Evolutionary conservation across 805 yeast species (phyloP), one percentile per base, ranked within the genome.

Genomic region (Blastobotrys chiropterorum): DNA sequence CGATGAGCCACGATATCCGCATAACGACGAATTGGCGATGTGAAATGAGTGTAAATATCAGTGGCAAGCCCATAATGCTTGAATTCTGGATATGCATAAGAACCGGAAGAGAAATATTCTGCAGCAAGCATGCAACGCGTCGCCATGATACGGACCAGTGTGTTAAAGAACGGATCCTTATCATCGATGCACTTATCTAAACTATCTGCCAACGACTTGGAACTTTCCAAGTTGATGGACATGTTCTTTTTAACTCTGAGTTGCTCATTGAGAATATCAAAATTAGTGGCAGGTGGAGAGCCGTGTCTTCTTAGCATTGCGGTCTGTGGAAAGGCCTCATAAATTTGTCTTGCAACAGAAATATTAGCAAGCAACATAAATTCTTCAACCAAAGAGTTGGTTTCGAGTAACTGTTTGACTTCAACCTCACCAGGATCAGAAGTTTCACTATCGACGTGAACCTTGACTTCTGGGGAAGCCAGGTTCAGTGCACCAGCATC

Each of bases 81-180:
- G 74, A 88, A 94, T 58, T 94, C 99, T 13, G 95, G 82, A 64
- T 89, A 88, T 7, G 95, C 86, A 63, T 77, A 88, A 14, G 86
- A 82, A 6, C 99, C 98, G 0, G 96, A 81, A 8, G 95, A 83
- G 72, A 94, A 94, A 66, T 94, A 94, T 66, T 92, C 97, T 1
- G 99, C 99, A 1, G 99, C 96, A 86, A 90, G 88, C 99, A 94
- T 94, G 71, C 98, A 92, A 62, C 99, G 79, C 0, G 99, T 94
- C 5, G 97, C 94, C 96, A 94, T 85, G 58, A 94, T 94, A 68
- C 99, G 83, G 4, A 92, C 76, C 61, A 94, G 75, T 0, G 97
- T 94, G 69, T 94, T 94, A 78, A 94, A 89, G 65, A 88, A 94
- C 4, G 90, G 85, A 67, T 94, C 98, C 0, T 79, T 64, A 20